Base-by-base conservation (phyloP, 352 stramenopile genomes). In the Pythium angustatum region DNA sequence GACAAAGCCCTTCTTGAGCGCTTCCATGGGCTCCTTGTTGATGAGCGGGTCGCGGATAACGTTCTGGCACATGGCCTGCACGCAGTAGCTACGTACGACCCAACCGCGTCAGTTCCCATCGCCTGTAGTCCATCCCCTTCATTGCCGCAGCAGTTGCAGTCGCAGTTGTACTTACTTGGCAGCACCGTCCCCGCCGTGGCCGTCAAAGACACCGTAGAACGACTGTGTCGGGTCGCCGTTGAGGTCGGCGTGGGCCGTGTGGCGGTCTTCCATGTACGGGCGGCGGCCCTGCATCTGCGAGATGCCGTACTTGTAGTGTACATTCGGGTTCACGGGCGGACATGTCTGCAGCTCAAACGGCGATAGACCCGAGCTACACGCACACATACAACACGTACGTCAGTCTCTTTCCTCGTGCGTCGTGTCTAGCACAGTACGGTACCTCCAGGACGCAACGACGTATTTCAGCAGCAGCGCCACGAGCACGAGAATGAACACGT, bases 131-230 rank as follows among this genome's bases (percentile, higher is more conserved):
- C n/a, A n/a, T n/a, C n/a, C n/a, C n/a, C n/a, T n/a, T n/a, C n/a
- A n/a, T n/a, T n/a, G n/a, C n/a, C n/a, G n/a, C n/a, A n/a, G n/a
- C n/a, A n/a, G n/a, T 26, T 24, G 5, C 24, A 28, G 15, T 6
- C 6, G 19, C 19, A 47, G 17, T 19, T n/a, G n/a, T 5, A 73
- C 88, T 56, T 74, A 98, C 86, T 98, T 86, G 62, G 93, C 88
- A 27, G 90, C 92, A 21, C 83, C 83, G 48, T 92, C 81, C 34
- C 93, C 93, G 48, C 93, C 93, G 70, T 98, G 93, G 63, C 93
- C 93, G 64, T 98, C 93, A 71, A 98, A 98, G 52, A 98, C 81
- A 38, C 86, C 93, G 64, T 97, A 98, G 48, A 98, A 96, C 50
- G 87, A 95, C 62, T 89, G 75, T 49, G 81, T 83, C 5, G 80